Percentiles rank a stretch among this genome's conserved stretches.
phyloP scores from a whole-genome alignment of 1,284 basidiomycete genomes.

The Puccinia horiana region DNA sequence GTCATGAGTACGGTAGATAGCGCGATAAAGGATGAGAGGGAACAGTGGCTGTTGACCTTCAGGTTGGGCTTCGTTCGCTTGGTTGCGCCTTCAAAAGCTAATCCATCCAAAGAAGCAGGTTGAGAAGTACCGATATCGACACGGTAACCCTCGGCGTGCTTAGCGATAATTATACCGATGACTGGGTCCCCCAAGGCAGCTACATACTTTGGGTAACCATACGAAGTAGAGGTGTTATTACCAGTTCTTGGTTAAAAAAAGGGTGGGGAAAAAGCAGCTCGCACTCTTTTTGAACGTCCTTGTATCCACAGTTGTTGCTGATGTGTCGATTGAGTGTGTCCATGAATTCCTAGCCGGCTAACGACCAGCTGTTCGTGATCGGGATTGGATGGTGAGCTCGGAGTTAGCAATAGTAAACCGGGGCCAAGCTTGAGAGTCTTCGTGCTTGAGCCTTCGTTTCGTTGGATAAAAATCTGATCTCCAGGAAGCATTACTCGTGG shows the following conservation, averaged over 20 bases:
- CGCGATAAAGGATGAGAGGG: neutral
- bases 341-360: constrained; percentile 34
- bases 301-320: constrained; percentile 37
- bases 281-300: constrained; percentile 36
- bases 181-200: constrained; percentile 78
- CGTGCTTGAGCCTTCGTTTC: neutral
- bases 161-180: constrained; percentile 70
- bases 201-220: constrained; percentile 68
- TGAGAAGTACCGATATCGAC: constrained; percentile 81
- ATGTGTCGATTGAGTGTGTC: constrained; percentile 14
- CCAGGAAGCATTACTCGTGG: constrained; percentile 33
- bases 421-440: constrained; percentile 35
- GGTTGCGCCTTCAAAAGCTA: constrained; percentile 82
- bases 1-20: neutral
- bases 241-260: neutral
- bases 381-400: neutral
- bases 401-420: constrained; percentile 6
- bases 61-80: constrained; percentile 80
- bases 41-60: constrained; percentile 64
- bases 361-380: constrained; percentile 22
- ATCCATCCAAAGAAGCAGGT: constrained; percentile 71
- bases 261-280: neutral
- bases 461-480: constrained; percentile 6
- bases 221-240: neutral
- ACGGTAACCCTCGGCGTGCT: constrained; percentile 74